These are phyloP conservation scores for Platanthera zijinensis DNA, from an alignment of 106 monocot species.

Conservation along the genomic window DNA sequence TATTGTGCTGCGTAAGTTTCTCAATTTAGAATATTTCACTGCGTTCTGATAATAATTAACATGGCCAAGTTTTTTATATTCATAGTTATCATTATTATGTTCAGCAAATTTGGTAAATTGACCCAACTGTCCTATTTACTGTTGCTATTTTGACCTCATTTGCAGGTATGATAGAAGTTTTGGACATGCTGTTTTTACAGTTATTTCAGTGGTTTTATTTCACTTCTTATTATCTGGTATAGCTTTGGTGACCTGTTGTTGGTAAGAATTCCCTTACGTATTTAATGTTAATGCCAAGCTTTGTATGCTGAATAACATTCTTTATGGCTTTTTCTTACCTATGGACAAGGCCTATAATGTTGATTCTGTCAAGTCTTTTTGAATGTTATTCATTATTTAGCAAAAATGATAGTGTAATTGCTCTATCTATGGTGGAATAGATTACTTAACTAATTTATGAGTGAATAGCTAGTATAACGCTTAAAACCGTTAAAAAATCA, in stretches of 20 bases:
- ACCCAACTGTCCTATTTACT: not conserved
- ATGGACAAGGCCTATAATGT: not conserved
- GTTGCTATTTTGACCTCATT: not conserved
- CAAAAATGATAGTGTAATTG: not conserved
- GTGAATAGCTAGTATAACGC: not conserved
- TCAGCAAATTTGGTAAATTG: not conserved
- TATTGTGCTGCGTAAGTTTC: constrained; percentile 92
- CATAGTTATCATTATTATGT: not conserved
- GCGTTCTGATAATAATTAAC: not conserved
- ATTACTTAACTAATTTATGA: not conserved
- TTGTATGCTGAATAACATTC: not conserved
- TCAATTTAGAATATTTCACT: not conserved
- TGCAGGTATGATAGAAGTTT: constrained; percentile 59
- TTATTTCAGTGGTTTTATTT: constrained; percentile 54
- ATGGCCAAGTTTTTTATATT: not conserved
- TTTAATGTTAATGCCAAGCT: not conserved
- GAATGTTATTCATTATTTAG: not conserved
- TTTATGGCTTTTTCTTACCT: not conserved
- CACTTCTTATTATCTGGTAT: constrained; percentile 71
- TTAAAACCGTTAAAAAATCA: not conserved
- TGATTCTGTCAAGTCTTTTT: not conserved
- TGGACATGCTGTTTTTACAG: constrained; percentile 44
- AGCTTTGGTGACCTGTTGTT: constrained; percentile 56
- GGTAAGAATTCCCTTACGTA: constrained; percentile 33
- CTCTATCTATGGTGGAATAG: not conserved